Evolutionary conservation across 805 yeast species (phyloP).

Genomic region (Candida argentea): DNA sequence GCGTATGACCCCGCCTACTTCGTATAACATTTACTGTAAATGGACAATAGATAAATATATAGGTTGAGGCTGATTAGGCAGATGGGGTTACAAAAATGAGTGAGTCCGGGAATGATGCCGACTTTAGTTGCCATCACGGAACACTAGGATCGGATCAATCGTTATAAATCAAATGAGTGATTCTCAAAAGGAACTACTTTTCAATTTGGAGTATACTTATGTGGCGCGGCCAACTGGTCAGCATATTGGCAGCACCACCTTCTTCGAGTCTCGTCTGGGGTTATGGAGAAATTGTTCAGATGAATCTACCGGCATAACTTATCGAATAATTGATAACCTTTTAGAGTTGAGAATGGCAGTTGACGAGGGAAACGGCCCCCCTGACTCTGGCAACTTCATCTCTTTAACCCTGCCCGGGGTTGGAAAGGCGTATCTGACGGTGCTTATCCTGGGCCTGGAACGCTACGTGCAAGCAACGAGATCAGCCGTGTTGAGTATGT

Average conservation of each 20-base stretch:
- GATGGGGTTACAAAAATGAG: too few species aligned
- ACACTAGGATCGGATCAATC: too few species aligned
- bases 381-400: slow-evolving; percentile 8
- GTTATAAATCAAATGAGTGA: too few species aligned
- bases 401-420: slow-evolving; percentile 22
- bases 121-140: too few species aligned
- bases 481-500: slow-evolving; percentile 4
- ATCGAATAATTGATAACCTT: slow-evolving; percentile 20
- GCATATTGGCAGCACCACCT: slow-evolving; percentile 7
- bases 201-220: slow-evolving; percentile 20
- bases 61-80: too few species aligned
- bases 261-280: slow-evolving; percentile 21
- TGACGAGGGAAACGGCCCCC: slow-evolving; percentile 8
- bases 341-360: slow-evolving; percentile 9
- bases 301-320: slow-evolving; percentile 4
- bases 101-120: too few species aligned
- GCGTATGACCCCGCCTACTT: too few species aligned
- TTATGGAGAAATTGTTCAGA: slow-evolving; percentile 19
- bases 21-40: too few species aligned
- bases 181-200: slow-evolving; percentile 1
- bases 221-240: slow-evolving; percentile 10
- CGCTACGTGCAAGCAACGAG: slow-evolving; percentile 23
- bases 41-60: too few species aligned
- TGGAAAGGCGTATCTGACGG: slow-evolving; percentile 23
- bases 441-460: slow-evolving; percentile 24